Conservation (phyloP, 2,329 filamentous ascomycete species). For the Lasiodiplodia theobromae region DNA sequence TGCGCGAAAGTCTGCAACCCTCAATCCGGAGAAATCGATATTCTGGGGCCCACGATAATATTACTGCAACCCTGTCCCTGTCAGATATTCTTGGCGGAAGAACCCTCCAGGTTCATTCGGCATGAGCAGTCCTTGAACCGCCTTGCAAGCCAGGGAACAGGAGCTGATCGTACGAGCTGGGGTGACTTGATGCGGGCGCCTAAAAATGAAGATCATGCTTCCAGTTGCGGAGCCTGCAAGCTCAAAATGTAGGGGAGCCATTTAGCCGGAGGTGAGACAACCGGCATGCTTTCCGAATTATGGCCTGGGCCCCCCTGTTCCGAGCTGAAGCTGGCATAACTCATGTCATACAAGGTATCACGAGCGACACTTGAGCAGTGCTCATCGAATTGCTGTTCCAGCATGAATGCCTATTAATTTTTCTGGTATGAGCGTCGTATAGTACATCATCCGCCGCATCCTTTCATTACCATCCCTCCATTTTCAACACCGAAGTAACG, state of each 20-base stretch:
- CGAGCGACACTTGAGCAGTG: background rate
- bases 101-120: background rate
- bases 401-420: conserved; percentile 22
- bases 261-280: background rate
- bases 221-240: background rate
- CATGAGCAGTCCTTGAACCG: background rate
- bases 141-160: too few relatives aligned
- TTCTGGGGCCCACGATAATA: background rate
- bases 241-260: background rate
- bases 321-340: background rate
- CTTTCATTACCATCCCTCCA: background rate
- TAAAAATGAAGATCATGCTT: background rate
- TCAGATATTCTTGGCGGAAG: background rate
- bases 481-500: background rate
- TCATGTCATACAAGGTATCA: background rate
- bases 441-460: background rate
- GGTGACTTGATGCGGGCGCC: background rate
- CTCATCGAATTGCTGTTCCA: background rate
- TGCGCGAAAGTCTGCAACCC: too few relatives aligned
- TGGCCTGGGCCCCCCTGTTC: background rate
- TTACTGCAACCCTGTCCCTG: background rate
- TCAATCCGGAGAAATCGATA: too few relatives aligned
- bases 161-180: background rate
- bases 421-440: conserved; percentile 5
- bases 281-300: background rate